Conservation (phyloP, 768 basidiomycete genomes). For the Trametes cinnabarina region DNA sequence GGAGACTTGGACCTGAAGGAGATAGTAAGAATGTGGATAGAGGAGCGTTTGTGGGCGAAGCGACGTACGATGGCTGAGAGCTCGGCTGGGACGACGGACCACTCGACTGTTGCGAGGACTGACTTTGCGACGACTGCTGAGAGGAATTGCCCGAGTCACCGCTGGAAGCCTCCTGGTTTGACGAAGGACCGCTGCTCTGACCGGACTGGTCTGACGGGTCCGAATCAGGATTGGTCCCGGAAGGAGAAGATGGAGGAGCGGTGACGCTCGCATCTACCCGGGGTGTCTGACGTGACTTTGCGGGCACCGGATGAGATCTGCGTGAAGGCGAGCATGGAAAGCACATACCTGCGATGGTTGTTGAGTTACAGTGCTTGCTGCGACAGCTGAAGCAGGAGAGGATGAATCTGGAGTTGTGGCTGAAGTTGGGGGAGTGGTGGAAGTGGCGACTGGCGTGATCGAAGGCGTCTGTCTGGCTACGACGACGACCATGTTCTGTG, state of each 20-base stretch:
- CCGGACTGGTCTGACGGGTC: neutral
- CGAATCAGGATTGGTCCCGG: neutral
- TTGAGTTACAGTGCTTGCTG: neutral
- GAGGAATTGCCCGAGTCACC: neutral
- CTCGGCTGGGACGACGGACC: neutral
- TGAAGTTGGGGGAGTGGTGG: neutral
- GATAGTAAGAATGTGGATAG: neutral
- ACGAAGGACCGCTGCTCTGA: neutral
- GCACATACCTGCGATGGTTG: neutral
- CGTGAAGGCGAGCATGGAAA: neutral
- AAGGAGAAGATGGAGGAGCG: neutral
- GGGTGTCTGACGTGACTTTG: neutral
- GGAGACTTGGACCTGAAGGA: slow-evolving; percentile 1
- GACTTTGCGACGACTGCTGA: neutral
- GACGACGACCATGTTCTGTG: neutral
- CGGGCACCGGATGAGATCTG: neutral
- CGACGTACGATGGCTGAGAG: neutral
- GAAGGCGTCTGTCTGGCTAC: slow-evolving; percentile 11
- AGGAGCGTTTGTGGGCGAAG: too few relatives aligned
- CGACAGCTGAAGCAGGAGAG: neutral
- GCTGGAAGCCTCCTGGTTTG: neutral
- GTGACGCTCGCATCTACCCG: neutral
- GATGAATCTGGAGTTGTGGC: neutral
- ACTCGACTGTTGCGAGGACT: neutral
- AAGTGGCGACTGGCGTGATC: slow-evolving; percentile 1